Evolutionary conservation across 371 early-diverging fungal genomes (phyloP).

Genomic region (Mortierella sp.): DNA sequence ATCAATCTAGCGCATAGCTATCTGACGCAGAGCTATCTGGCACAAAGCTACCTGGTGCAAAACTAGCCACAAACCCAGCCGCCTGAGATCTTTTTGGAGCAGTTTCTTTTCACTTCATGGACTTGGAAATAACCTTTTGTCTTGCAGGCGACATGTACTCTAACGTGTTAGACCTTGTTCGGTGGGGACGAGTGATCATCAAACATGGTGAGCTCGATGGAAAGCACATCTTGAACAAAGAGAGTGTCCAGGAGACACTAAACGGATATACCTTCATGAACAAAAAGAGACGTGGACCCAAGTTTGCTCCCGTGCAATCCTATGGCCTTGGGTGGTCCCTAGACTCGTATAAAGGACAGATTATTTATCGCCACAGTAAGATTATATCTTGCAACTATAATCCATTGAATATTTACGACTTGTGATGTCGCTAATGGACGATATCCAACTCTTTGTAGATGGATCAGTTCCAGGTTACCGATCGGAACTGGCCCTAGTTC

Average conservation of each 20-base stretch:
- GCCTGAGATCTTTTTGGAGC: too few species aligned
- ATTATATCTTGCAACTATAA: neutral
- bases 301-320: neutral
- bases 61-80: too few species aligned
- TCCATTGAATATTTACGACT: neutral
- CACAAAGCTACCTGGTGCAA: too few species aligned
- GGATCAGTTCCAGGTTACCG: conserved; percentile 15
- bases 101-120: too few species aligned
- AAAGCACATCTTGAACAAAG: conserved; percentile 18
- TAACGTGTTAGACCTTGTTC: conserved; percentile 15
- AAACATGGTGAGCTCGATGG: conserved; percentile 18
- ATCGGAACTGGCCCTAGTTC: conserved; percentile 16
- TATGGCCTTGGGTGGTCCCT: conserved; percentile 11
- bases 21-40: too few species aligned
- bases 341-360: conserved; percentile 11
- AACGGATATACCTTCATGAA: neutral
- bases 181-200: conserved; percentile 9
- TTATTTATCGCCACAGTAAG: conserved; percentile 12
- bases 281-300: neutral
- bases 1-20: too few species aligned
- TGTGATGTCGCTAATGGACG: neutral
- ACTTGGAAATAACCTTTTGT: too few species aligned
- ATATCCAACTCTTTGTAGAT: conserved; percentile 9
- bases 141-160: conserved; percentile 34
- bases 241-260: neutral